Evolutionary conservation across 495 filamentous ascomycete genomes (phyloP).

Genomic region (Platismatia glauca): DNA sequence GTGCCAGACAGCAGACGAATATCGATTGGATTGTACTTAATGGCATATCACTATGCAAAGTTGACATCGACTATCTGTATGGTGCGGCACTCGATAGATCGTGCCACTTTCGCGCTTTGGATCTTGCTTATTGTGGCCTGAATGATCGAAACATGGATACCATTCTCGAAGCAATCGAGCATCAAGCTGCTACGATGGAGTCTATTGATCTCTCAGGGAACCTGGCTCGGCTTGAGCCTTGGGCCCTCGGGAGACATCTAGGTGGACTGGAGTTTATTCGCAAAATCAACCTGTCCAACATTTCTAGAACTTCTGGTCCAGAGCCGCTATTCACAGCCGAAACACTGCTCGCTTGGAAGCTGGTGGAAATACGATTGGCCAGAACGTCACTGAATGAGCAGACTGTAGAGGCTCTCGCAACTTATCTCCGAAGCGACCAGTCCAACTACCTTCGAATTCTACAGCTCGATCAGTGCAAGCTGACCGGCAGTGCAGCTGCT

Average conservation of each 20-base stretch:
- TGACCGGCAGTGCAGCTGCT: conserved; percentile 70
- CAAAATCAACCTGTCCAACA: conserved; percentile 62
- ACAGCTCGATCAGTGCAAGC: conserved; percentile 66
- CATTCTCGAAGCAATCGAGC: conserved; percentile 32
- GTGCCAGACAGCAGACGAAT: conserved; percentile 61
- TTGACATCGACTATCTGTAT: conserved; percentile 65
- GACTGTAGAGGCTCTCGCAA: conserved; percentile 50
- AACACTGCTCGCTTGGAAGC: conserved; percentile 60
- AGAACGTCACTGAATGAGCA: conserved; percentile 51
- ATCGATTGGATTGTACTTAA: conserved; percentile 74
- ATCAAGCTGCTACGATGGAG: conserved; percentile 66
- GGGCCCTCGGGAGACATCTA: conserved; percentile 53
- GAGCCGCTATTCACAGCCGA: conserved; percentile 59
- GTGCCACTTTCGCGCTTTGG: conserved; percentile 68
- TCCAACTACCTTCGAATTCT: conserved; percentile 61
- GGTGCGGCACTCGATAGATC: conserved; percentile 54
- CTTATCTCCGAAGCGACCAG: conserved; percentile 52
- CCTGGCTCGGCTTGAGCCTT: conserved; percentile 58
- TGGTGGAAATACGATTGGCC: conserved; percentile 66
- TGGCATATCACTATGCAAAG: conserved; percentile 74
- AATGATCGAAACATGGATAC: conserved; percentile 34
- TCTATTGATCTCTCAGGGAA: conserved; percentile 70
- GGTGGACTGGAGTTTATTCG: conserved; percentile 59
- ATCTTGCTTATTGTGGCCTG: conserved; percentile 70
- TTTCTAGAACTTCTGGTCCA: conserved; percentile 50